Base-by-base conservation (phyloP, 305 asterid genomes). In the Petunia hybrid region DNA sequence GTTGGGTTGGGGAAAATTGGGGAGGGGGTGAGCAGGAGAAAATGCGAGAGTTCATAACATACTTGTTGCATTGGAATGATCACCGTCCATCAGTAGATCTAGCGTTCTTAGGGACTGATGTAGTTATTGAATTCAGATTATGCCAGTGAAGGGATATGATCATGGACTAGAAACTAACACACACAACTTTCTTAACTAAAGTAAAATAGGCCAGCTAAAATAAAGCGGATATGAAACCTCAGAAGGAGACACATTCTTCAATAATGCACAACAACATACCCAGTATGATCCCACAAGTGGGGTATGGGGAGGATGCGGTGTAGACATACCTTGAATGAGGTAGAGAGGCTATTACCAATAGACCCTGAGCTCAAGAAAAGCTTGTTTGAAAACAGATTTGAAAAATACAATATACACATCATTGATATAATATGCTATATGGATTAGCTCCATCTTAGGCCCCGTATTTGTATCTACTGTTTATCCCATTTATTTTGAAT, bases 11-110 rank as follows among this genome's bases (percentile, higher is more conserved):
- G 64, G 13, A 38, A 74, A 53, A 46, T 36, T 53, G 78, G 53
- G 63, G 61, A 73, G 63, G 2, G 62, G 78, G 62, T 36, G 64
- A 74, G 64, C 63, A 13, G 64, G 64, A 36, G 79, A 53, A 70
- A 74, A 74, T 14, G 64, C 36, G 39, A 38, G 36, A 74, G n/a
- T 64, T 53, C 4, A 53, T 74, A 14, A 38, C 48, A 14, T 74
- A 36, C 55, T 74, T 74, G 48, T 74, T 73, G 53, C 51, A 14
- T 74, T 74, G 38, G 45, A 74, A 74, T 7, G 8, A 2, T 74
- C 55, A 61, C 16, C 4, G 36, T 73, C 8, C 36, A 73, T 35
- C 13, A 6, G 55, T 35, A 40, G 31, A 67, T 9, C 14, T 9
- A 51, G 3, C 35, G 31, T 53, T 74, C 51, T 7, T 36, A 74